Evolutionary conservation across 148 eudicot species (phyloP).

Genomic region (Pouteria glomerata): DNA sequence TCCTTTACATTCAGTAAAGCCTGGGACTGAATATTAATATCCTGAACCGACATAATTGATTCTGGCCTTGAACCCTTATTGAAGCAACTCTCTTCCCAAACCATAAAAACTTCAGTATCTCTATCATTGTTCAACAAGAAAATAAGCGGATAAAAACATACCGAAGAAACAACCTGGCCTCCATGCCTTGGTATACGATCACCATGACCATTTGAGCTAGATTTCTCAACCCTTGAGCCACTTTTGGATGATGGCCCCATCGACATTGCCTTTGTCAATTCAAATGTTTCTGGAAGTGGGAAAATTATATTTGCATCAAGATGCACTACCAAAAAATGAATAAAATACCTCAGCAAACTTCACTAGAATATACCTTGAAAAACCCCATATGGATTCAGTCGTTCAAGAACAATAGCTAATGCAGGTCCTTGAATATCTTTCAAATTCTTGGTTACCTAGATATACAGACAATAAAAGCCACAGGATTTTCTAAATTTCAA

Average conservation of each 20-base stretch:
- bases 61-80: slow-evolving; percentile 66
- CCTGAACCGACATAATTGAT: slow-evolving; percentile 73
- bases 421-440: slow-evolving; percentile 96
- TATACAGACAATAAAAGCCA: slow-evolving; percentile 7
- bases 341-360: neutral
- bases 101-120: slow-evolving; percentile 5
- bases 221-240: slow-evolving; percentile 51
- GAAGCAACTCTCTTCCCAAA: slow-evolving; percentile 52
- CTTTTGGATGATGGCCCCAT: slow-evolving; percentile 41
- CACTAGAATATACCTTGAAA: slow-evolving; percentile 47
- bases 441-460: slow-evolving; percentile 72
- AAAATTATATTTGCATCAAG: slow-evolving; percentile 5
- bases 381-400: slow-evolving; percentile 57
- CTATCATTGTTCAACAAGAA: neutral
- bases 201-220: slow-evolving; percentile 42
- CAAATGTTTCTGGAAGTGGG: slow-evolving; percentile 48
- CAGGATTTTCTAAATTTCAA: neutral
- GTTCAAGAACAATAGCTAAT: slow-evolving; percentile 66
- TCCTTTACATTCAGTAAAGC: slow-evolving; percentile 77
- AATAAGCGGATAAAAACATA: slow-evolving; percentile 28
- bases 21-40: slow-evolving; percentile 77
- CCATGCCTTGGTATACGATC: slow-evolving; percentile 69
- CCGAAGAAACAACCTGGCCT: slow-evolving; percentile 57
- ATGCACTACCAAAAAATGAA: neutral
- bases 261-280: slow-evolving; percentile 40